These are phyloP conservation scores for Pythium sukuiense DNA, from an alignment of 352 stramenopile genomes.

Conservation along the genomic window DNA sequence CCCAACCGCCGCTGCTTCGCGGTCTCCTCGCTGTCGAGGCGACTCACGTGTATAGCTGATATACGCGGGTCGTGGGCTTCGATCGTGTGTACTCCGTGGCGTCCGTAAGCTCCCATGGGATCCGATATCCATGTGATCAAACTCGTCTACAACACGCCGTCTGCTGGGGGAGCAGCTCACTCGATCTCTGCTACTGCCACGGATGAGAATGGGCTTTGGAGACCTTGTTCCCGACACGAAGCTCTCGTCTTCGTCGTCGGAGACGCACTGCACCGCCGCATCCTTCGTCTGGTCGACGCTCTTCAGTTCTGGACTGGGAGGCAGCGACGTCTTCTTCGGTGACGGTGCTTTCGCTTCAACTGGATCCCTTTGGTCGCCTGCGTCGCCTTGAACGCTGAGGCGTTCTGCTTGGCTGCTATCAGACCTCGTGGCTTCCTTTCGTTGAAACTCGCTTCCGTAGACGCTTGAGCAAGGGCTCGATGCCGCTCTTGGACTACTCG, in stretches of 20 bases:
- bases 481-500: not conserved
- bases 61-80: not conserved
- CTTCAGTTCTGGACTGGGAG: not conserved
- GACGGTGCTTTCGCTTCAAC: not conserved
- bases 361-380: not conserved
- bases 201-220: conserved; percentile 19
- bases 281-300: not conserved
- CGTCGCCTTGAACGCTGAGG: not conserved
- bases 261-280: conserved; percentile 9
- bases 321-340: not conserved
- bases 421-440: not conserved
- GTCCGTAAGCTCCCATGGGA: not conserved
- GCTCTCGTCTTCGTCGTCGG: not conserved
- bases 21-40: not conserved
- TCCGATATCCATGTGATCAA: conserved; percentile 12
- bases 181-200: not conserved
- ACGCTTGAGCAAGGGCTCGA: not conserved
- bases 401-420: not conserved
- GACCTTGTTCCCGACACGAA: not conserved
- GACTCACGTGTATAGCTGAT: not conserved
- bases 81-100: not conserved
- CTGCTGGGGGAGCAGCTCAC: not conserved
- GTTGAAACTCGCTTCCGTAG: not conserved
- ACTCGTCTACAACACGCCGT: conserved; percentile 11
- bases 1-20: not conserved